phyloP scores from a whole-genome alignment of 371 early-diverging fungal genomes.

The Mortierella sp. region DNA sequence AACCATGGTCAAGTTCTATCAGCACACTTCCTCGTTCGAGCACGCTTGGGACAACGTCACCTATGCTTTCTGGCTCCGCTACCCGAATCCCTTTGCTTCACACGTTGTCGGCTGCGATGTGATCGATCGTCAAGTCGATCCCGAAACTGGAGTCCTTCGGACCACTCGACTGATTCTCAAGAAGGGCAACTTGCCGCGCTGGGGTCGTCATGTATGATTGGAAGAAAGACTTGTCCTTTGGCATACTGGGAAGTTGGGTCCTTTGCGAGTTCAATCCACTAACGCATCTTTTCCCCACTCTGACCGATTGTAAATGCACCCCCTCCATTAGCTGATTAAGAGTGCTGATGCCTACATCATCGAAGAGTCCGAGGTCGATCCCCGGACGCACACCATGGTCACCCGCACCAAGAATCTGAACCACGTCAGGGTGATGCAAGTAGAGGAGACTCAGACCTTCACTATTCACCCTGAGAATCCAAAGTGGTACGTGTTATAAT shows the following conservation, averaged over 20 bases:
- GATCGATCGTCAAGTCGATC: conserved; percentile 86
- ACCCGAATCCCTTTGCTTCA: conserved; percentile 97
- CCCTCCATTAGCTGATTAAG: conserved; percentile 69
- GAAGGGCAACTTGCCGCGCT: conserved; percentile 86
- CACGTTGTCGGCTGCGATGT: conserved; percentile 95
- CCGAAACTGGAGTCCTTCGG: conserved; percentile 79
- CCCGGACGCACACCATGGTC: conserved; percentile 76
- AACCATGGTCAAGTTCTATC: conserved; percentile 63
- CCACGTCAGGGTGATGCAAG: conserved; percentile 91
- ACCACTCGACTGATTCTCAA: conserved; percentile 92
- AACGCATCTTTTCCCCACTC: neutral
- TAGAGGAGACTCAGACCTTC: conserved; percentile 91
- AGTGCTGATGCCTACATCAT: conserved; percentile 83
- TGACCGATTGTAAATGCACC: neutral
- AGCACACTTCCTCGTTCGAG: conserved; percentile 80
- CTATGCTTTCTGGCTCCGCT: conserved; percentile 90
- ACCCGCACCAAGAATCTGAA: conserved; percentile 90
- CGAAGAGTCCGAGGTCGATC: conserved; percentile 90
- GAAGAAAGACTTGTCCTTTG: neutral
- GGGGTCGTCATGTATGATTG: conserved; percentile 73
- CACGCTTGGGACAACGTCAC: conserved; percentile 89
- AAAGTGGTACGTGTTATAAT: conserved; percentile 58
- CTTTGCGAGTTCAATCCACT: no score
- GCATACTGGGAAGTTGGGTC: no score
- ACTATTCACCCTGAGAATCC: conserved; percentile 65